Evolutionary conservation across 2,329 filamentous ascomycete genomes (phyloP).

Genomic region (Hypoxylon sp.): DNA sequence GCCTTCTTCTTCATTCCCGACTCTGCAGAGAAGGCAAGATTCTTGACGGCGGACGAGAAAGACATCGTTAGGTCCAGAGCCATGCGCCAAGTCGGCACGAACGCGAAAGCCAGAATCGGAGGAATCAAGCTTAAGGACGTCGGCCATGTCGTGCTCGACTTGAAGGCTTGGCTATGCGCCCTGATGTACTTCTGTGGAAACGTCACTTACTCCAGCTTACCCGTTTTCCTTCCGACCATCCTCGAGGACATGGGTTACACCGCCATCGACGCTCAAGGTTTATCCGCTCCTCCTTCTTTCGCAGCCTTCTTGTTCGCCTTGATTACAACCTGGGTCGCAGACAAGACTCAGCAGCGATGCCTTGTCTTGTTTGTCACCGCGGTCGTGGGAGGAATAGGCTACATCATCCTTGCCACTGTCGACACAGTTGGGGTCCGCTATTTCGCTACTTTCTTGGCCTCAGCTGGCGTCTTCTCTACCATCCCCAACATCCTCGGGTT

Average conservation of each 20-base stretch:
- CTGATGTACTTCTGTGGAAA: constrained; percentile 91
- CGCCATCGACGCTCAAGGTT: constrained; percentile 48
- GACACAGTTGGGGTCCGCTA: constrained; percentile 61
- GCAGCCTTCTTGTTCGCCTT: constrained; percentile 49
- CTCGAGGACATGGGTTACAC: constrained; percentile 80
- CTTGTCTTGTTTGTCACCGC: constrained; percentile 46
- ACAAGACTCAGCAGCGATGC: constrained; percentile 51
- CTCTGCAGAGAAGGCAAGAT: constrained; percentile 74
- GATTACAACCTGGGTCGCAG: constrained; percentile 49
- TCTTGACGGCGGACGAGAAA: constrained; percentile 74
- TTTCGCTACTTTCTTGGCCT: constrained; percentile 63
- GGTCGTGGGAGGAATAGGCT: constrained; percentile 48
- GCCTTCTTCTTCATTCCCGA: constrained; percentile 85
- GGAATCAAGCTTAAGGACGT: constrained; percentile 71
- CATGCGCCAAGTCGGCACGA: constrained; percentile 67
- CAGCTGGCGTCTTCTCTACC: constrained; percentile 57
- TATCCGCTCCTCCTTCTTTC: constrained; percentile 50
- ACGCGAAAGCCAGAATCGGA: constrained; percentile 53
- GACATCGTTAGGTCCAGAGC: constrained; percentile 78
- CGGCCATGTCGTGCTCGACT: constrained; percentile 71
- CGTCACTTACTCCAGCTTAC: constrained; percentile 87
- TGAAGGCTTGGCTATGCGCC: constrained; percentile 80
- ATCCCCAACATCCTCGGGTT: constrained; percentile 50
- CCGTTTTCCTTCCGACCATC: constrained; percentile 89
- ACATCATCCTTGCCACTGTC: constrained; percentile 50